Percentiles rank a stretch among this genome's conserved stretches.
Evolutionary conservation across 2,329 filamentous ascomycete species (phyloP).

Genomic region (Beauveria australis): DNA sequence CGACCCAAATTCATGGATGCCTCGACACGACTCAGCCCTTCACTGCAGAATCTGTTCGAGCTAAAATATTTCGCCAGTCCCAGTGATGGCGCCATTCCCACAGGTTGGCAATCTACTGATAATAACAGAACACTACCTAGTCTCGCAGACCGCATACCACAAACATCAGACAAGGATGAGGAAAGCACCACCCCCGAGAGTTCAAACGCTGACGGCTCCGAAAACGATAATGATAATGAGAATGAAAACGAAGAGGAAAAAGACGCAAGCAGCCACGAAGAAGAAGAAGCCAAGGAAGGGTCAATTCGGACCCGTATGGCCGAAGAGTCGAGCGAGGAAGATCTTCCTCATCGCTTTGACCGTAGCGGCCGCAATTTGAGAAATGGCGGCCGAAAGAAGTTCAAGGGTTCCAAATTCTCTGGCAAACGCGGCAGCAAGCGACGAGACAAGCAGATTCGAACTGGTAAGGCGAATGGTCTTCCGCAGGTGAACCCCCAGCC

Average conservation of each 20-base stretch:
- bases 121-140: conserved; percentile 51
- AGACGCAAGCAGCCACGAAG: conserved; percentile 46
- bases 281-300: conserved; percentile 25
- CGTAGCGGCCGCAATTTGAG: conserved; percentile 15
- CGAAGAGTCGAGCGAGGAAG: conserved; percentile 51
- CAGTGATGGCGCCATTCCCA: conserved; percentile 53
- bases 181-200: conserved; percentile 37
- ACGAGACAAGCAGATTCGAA: conserved; percentile 33
- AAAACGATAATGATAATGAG: conserved; percentile 36
- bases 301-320: conserved; percentile 44
- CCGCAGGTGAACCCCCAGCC: conserved; percentile 26
- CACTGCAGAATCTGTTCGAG: conserved; percentile 67
- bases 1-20: conserved; percentile 47
- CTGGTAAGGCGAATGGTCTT: conserved; percentile 28
- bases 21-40: conserved; percentile 50
- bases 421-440: conserved; percentile 42
- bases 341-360: conserved; percentile 20
- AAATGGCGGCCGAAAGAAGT: conserved; percentile 35
- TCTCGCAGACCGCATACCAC: conserved; percentile 37
- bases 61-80: conserved; percentile 56
- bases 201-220: conserved; percentile 37
- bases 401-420: conserved; percentile 36
- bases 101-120: conserved; percentile 58
- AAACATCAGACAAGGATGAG: conserved; percentile 33
- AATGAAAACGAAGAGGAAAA: conserved; percentile 39